These are phyloP conservation scores for Rosa persica DNA, from an alignment of 306 rosid genomes.

Conservation along the genomic window DNA sequence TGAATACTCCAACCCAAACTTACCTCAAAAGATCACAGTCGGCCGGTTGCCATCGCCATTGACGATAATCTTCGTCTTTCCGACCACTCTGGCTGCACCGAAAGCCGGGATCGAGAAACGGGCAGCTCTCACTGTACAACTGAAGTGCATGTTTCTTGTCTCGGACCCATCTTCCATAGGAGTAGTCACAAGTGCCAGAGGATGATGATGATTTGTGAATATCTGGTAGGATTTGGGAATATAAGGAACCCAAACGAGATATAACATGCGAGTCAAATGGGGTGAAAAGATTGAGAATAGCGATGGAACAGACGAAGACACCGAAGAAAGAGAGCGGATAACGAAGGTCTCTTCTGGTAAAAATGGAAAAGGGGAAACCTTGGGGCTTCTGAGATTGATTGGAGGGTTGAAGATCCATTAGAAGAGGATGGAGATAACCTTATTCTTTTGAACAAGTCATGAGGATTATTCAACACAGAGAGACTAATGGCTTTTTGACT, in stretches of 20 bases:
- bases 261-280: conserved; percentile 41
- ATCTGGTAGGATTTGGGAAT: conserved; percentile 23
- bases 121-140: conserved; percentile 63
- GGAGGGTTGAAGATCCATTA: conserved; percentile 52
- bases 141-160: conserved; percentile 32
- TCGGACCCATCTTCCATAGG: conserved; percentile 69
- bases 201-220: conserved; percentile 14
- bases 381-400: conserved; percentile 23
- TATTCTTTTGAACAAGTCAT: conserved; percentile 19
- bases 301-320: conserved; percentile 34
- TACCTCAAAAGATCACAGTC: conserved; percentile 75
- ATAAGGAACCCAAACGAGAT: conserved; percentile 35
- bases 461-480: not conserved
- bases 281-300: conserved; percentile 28
- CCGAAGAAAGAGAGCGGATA: conserved; percentile 41
- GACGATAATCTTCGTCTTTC: conserved; percentile 42
- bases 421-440: conserved; percentile 27
- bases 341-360: conserved; percentile 46
- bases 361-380: conserved; percentile 3
- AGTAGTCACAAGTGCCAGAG: conserved; percentile 45
- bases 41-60: conserved; percentile 82
- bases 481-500: not conserved
- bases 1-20: conserved; percentile 8
- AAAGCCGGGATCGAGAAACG: conserved; percentile 85
- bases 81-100: conserved; percentile 71